Conservation (phyloP, 257 asterid genomes). For the Solanum peruvianum region DNA sequence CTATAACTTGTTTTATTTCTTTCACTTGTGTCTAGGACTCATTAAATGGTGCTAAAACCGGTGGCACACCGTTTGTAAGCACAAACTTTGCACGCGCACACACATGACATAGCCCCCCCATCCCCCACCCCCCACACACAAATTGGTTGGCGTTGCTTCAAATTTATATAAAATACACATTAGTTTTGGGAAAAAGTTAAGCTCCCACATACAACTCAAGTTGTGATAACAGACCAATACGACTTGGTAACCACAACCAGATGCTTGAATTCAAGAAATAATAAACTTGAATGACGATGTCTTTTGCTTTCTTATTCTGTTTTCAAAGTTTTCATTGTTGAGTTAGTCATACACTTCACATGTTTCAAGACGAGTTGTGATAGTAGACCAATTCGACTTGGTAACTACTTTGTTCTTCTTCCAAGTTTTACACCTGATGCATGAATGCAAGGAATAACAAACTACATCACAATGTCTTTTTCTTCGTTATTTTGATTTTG, state of each 20-base stretch:
- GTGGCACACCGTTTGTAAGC: neutral
- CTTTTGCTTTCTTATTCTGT: neutral
- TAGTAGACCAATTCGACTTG: neutral
- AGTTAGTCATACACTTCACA: neutral
- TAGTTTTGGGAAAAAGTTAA: too few species aligned
- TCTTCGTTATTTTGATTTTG: neutral
- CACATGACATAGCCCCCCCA: neutral
- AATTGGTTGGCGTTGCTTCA: neutral
- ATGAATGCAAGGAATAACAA: neutral
- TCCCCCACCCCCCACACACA: neutral
- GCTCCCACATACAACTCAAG: too few species aligned
- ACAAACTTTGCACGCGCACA: neutral
- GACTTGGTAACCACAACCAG: neutral
- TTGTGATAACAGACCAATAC: neutral
- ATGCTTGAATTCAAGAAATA: neutral
- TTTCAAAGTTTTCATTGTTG: neutral
- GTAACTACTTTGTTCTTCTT: neutral
- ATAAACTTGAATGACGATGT: neutral
- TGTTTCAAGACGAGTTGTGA: neutral
- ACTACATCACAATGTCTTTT: neutral
- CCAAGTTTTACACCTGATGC: neutral
- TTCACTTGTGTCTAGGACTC: neutral
- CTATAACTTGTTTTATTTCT: neutral
- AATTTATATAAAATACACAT: too few species aligned
- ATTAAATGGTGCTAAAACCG: neutral